These are phyloP conservation scores for Paxillus rubicundulus DNA, from an alignment of 768 basidiomycete species.

Conservation along the genomic window DNA sequence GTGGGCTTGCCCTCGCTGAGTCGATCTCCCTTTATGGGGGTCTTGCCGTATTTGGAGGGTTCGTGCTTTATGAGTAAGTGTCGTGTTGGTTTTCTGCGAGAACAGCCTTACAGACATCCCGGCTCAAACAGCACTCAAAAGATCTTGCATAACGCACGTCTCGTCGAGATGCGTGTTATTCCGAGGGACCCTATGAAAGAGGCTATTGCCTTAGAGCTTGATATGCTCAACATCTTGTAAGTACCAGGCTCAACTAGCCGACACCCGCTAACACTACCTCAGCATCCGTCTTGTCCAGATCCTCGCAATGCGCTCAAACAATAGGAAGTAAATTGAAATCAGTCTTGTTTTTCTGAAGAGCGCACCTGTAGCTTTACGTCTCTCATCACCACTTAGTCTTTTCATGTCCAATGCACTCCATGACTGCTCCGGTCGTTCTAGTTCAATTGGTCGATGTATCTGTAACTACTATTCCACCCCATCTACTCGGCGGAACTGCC, in stretches of 20 bases:
- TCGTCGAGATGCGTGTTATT: slow-evolving; percentile 67
- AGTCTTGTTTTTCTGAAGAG: not conserved
- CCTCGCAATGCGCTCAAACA: slow-evolving; percentile 61
- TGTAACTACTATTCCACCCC: too few species aligned
- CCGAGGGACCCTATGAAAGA: slow-evolving; percentile 75
- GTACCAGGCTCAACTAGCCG: slow-evolving; percentile 20
- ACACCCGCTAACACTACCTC: slow-evolving; percentile 10
- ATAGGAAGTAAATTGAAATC: slow-evolving; percentile 44
- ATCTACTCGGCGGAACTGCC: too few species aligned
- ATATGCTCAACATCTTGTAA: slow-evolving; percentile 89
- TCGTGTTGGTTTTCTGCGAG: not conserved
- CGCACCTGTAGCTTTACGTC: not conserved
- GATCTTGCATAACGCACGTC: slow-evolving; percentile 71
- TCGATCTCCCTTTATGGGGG: slow-evolving; percentile 83
- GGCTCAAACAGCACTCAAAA: slow-evolving; percentile 67
- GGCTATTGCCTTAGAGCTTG: slow-evolving; percentile 74
- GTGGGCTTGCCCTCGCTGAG: slow-evolving; percentile 74
- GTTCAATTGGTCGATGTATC: slow-evolving; percentile 36
- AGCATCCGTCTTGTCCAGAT: slow-evolving; percentile 83
- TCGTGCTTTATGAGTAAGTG: slow-evolving; percentile 84
- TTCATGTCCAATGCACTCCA: not conserved
- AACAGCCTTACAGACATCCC: not conserved
- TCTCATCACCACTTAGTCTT: not conserved
- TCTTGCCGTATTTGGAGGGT: slow-evolving; percentile 82
- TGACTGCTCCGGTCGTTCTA: slow-evolving; percentile 26